These are phyloP conservation scores for Kwoniella heveanensis DNA, from an alignment of 768 basidiomycete genomes.

Conservation along the genomic window DNA sequence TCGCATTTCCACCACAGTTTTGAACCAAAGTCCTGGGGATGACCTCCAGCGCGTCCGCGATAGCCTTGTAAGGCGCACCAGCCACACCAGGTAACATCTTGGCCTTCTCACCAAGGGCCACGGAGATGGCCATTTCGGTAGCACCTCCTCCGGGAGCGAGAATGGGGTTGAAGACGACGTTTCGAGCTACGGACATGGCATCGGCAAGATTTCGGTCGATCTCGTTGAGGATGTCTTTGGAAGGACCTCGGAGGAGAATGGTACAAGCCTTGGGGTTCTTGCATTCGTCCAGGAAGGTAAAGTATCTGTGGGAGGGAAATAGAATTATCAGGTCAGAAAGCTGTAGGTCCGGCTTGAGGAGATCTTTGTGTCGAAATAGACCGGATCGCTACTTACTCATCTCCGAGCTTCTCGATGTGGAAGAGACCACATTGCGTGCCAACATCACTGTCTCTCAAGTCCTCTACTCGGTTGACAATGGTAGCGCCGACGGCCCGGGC, in stretches of 20 bases:
- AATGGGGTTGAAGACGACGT: slow-evolving; percentile 91
- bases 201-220: slow-evolving; percentile 97
- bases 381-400: slow-evolving; percentile 82
- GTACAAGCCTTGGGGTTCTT: slow-evolving; percentile 91
- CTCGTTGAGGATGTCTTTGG: slow-evolving; percentile 97
- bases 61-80: slow-evolving; percentile 85
- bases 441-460: slow-evolving; percentile 85
- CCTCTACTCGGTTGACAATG: slow-evolving; percentile 94
- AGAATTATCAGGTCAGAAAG: no score
- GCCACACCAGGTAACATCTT: slow-evolving; percentile 81
- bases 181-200: slow-evolving; percentile 95
- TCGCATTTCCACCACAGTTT: slow-evolving; percentile 93
- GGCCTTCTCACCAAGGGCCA: slow-evolving; percentile 72
- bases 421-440: slow-evolving; percentile 95
- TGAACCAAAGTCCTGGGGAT: slow-evolving; percentile 93
- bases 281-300: slow-evolving; percentile 95
- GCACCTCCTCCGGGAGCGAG: slow-evolving; percentile 97
- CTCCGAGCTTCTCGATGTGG: slow-evolving; percentile 93
- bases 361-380: no score
- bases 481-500: slow-evolving; percentile 93
- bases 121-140: slow-evolving; percentile 95
- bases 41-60: slow-evolving; percentile 95
- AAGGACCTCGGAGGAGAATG: slow-evolving; percentile 93
- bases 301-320: no score
- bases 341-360: no score